A percentile compares a stretch with the other conserved stretches of the same genome.
Evolutionary conservation across 495 filamentous ascomycete species (phyloP).

Genomic region (Evansstolkia leycettana): DNA sequence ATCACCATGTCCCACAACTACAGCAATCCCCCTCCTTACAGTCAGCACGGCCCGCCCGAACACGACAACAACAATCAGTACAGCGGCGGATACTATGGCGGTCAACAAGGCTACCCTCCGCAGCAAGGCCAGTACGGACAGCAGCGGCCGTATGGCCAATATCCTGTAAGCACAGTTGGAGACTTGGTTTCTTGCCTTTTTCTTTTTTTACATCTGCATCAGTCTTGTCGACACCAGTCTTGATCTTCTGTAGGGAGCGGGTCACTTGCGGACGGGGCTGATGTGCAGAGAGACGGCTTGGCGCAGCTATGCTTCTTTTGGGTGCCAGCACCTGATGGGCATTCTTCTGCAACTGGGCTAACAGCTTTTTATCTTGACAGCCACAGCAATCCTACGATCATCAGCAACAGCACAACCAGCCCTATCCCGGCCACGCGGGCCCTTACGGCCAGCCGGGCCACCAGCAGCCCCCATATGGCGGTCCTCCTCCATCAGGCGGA

Average conservation of each 20-base stretch:
- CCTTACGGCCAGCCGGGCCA: slow-evolving; percentile 12
- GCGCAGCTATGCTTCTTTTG: too few relatives aligned
- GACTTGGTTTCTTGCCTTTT: not conserved
- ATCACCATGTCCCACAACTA: not conserved
- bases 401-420: too few relatives aligned
- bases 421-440: too few relatives aligned
- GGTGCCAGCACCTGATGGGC: not conserved
- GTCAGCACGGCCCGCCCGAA: not conserved
- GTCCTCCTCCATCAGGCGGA: slow-evolving; percentile 9
- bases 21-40: not conserved
- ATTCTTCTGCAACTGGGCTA: slow-evolving; percentile 1
- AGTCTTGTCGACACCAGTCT: too few relatives aligned
- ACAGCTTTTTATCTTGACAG: slow-evolving; percentile 1
- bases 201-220: too few relatives aligned
- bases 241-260: too few relatives aligned
- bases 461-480: slow-evolving; percentile 5
- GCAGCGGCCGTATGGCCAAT: slow-evolving; percentile 16
- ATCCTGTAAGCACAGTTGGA: slow-evolving; percentile 3
- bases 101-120: slow-evolving; percentile 15
- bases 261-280: slow-evolving; percentile 13
- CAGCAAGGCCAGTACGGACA: slow-evolving; percentile 12
- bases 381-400: slow-evolving; percentile 4
- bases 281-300: not conserved
- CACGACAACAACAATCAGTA: slow-evolving; percentile 2
- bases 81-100: slow-evolving; percentile 4